Percentiles rank a stretch among this genome's conserved stretches.
phyloP scores from a whole-genome alignment of 805 yeast genomes.

The Sugiyamaella floridensis region DNA sequence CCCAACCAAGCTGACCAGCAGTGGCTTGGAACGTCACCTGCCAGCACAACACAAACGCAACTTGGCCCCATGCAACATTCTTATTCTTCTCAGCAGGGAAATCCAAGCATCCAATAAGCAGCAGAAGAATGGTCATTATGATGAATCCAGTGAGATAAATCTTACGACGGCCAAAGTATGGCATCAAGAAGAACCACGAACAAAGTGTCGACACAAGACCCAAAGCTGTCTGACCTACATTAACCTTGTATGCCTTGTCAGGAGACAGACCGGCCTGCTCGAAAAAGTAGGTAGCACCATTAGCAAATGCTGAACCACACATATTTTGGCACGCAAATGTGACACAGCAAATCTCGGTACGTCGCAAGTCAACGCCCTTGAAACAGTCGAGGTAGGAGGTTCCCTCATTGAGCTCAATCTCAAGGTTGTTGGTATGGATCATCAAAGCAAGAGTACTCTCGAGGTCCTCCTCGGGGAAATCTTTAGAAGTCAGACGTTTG shows the following conservation, averaged over 20 bases:
- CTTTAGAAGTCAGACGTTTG: constrained; percentile 34
- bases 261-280: constrained; percentile 33
- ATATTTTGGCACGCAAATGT: constrained; percentile 40
- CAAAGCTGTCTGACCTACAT: constrained; percentile 41
- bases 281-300: constrained; percentile 30
- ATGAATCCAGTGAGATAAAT: constrained; percentile 5
- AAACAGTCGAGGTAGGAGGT: constrained; percentile 36
- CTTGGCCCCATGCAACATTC: constrained; percentile 8
- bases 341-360: constrained; percentile 43
- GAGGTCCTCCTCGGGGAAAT: constrained; percentile 34
- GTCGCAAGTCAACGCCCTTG: constrained; percentile 39
- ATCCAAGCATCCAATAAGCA: constrained; percentile 16
- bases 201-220: constrained; percentile 36
- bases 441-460: constrained; percentile 40
- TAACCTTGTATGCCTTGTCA: constrained; percentile 38
- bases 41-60: constrained; percentile 6
- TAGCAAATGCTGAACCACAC: constrained; percentile 2
- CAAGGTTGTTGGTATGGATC: constrained; percentile 38
- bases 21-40: constrained; percentile 33
- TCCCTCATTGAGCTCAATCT: constrained; percentile 14
- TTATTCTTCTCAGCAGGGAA: neutral
- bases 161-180: constrained; percentile 5
- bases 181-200: constrained; percentile 3
- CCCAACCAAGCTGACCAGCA: constrained; percentile 19
- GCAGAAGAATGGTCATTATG: constrained; percentile 5